Conservation (phyloP, 2,329 filamentous ascomycete genomes). For the Penicillium sp. region DNA sequence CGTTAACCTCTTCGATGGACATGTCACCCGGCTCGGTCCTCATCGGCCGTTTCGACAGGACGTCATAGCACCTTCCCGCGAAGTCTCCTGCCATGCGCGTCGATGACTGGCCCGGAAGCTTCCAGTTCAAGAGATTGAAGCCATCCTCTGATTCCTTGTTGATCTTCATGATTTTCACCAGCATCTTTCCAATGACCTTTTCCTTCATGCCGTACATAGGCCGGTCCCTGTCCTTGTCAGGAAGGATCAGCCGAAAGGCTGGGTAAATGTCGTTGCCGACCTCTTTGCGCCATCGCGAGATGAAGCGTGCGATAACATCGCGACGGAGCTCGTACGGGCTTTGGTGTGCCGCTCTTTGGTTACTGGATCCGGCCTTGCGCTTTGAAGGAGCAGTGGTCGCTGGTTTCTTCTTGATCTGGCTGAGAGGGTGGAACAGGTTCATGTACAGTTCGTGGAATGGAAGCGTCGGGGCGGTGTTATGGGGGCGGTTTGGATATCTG, state of each 20-base stretch:
- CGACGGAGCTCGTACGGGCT: slow-evolving; percentile 75
- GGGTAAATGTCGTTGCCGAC: slow-evolving; percentile 93
- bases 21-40: slow-evolving; percentile 70
- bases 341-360: slow-evolving; percentile 47
- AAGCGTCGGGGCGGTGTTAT: slow-evolving; percentile 74
- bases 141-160: slow-evolving; percentile 87
- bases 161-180: slow-evolving; percentile 92
- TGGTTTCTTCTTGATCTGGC: slow-evolving; percentile 73
- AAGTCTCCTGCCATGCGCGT: slow-evolving; percentile 82
- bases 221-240: slow-evolving; percentile 87
- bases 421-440: slow-evolving; percentile 76
- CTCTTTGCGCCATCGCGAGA: slow-evolving; percentile 79
- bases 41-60: slow-evolving; percentile 80
- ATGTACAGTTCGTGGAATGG: slow-evolving; percentile 77
- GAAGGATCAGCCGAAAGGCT: slow-evolving; percentile 84
- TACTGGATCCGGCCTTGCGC: slow-evolving; percentile 60
- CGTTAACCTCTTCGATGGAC: slow-evolving; percentile 87
- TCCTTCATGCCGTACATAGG: slow-evolving; percentile 95
- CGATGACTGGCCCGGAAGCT: slow-evolving; percentile 70
- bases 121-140: slow-evolving; percentile 85
- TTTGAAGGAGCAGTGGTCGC: slow-evolving; percentile 54
- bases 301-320: slow-evolving; percentile 81
- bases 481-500: slow-evolving; percentile 78
- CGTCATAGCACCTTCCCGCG: slow-evolving; percentile 81
- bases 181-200: slow-evolving; percentile 79